Conservation (phyloP, 1,139 yeast genomes). For the Hanseniaspora sp. region DNA sequence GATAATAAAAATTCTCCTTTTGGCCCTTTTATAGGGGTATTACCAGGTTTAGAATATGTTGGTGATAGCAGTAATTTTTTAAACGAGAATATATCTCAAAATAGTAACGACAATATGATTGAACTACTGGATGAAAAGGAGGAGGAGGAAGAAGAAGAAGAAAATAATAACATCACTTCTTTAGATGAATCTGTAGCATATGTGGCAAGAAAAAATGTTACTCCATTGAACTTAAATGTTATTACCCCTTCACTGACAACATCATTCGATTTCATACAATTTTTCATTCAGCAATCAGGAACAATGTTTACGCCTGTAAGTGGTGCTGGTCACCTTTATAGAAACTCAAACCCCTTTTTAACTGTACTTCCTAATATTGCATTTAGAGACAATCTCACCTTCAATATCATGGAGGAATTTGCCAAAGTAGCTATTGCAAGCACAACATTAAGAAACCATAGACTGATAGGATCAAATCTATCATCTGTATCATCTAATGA, state of each 20-base stretch:
- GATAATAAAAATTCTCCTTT: not conserved
- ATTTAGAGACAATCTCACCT: slow-evolving; percentile 1
- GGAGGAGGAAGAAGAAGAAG: not conserved
- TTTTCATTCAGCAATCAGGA: slow-evolving; percentile 13
- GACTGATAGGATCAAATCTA: not conserved
- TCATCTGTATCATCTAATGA: not conserved
- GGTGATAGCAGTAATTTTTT: not conserved
- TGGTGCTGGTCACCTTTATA: slow-evolving; percentile 3
- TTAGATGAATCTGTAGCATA: slow-evolving; percentile 9
- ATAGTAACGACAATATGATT: not conserved
- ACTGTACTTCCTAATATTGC: slow-evolving; percentile 8
- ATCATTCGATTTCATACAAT: slow-evolving; percentile 5
- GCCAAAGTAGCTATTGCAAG: slow-evolving; percentile 12
- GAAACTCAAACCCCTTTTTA: slow-evolving; percentile 14
- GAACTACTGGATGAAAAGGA: not conserved
- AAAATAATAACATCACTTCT: not conserved
- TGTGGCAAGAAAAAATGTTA: not conserved
- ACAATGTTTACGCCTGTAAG: slow-evolving; percentile 15
- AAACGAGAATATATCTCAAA: not conserved
- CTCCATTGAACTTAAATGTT: not conserved
- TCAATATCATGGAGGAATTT: slow-evolving; percentile 13
- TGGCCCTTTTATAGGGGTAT: not conserved
- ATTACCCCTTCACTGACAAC: slow-evolving; percentile 9
- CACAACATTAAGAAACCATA: not conserved
- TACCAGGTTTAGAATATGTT: not conserved